Percentiles rank a stretch among this genome's conserved stretches.
These are phyloP conservation scores for Ophiostoma novo-ulmi DNA, from an alignment of 2,329 filamentous ascomycete genomes.

Conservation along the genomic window DNA sequence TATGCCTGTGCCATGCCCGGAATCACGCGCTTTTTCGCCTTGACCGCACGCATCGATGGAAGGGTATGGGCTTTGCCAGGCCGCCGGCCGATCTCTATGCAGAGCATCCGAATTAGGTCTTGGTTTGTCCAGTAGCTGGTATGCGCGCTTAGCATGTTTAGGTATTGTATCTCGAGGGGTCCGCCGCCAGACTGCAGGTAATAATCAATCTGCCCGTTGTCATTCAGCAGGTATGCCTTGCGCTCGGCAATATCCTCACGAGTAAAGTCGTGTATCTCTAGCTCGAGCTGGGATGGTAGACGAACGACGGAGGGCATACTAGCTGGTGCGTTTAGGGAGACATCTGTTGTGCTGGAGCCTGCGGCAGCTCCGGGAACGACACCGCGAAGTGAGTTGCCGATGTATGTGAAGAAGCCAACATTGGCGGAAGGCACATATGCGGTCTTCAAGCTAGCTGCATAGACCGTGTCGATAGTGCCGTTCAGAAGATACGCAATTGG, in stretches of 20 bases:
- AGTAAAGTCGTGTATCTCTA: constrained; percentile 93
- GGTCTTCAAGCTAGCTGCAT: constrained; percentile 68
- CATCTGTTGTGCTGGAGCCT: constrained; percentile 22
- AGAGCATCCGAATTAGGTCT: constrained; percentile 87
- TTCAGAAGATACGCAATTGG: constrained; percentile 91
- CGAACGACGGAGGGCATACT: constrained; percentile 36
- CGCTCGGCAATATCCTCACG: constrained; percentile 88
- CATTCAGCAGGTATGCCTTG: constrained; percentile 81
- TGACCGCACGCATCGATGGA: constrained; percentile 55
- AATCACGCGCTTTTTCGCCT: constrained; percentile 41
- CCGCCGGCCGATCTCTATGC: constrained; percentile 75
- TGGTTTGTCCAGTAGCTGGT: constrained; percentile 85
- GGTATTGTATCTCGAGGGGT: constrained; percentile 86
- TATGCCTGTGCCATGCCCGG: background rate
- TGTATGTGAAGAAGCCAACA: constrained; percentile 58
- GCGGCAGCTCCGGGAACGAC: constrained; percentile 51
- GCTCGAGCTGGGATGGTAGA: constrained; percentile 66
- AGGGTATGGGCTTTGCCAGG: constrained; percentile 59
- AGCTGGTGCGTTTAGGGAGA: constrained; percentile 34
- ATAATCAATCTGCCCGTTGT: constrained; percentile 94
- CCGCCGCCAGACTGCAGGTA: constrained; percentile 79
- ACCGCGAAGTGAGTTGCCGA: constrained; percentile 58
- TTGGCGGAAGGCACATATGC: constrained; percentile 73
- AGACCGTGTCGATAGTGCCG: constrained; percentile 76
- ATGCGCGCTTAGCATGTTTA: constrained; percentile 95